Percentiles rank a stretch among this genome's conserved stretches.
Evolutionary conservation across 768 basidiomycete species (phyloP).

Genomic region (Thelephora ganbajun): DNA sequence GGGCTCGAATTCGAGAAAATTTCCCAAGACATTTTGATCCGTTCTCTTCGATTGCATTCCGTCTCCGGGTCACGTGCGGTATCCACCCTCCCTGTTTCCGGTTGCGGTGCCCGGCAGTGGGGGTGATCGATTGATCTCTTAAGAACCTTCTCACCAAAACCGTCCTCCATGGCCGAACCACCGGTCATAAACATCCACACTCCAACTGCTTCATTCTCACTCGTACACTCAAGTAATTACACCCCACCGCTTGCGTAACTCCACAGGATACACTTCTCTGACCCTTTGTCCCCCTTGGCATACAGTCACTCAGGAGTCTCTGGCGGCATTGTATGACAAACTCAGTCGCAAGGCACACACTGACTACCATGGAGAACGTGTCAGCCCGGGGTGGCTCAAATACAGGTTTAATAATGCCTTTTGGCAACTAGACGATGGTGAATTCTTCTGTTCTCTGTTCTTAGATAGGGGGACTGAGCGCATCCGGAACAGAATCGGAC

Average conservation of each 20-base stretch:
- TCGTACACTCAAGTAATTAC: conserved; percentile 59
- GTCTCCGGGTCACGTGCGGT: conserved; percentile 2
- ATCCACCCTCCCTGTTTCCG: not conserved
- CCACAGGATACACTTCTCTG: not conserved
- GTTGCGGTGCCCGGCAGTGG: no score
- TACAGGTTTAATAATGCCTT: conserved; percentile 69
- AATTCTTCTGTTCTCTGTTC: not conserved
- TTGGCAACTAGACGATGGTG: conserved; percentile 88
- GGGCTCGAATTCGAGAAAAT: conserved; percentile 2
- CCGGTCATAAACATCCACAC: conserved; percentile 64
- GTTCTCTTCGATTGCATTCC: not conserved
- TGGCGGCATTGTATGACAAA: conserved; percentile 53
- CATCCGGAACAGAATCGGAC: conserved; percentile 48
- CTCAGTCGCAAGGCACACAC: conserved; percentile 51
- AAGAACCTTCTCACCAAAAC: no score
- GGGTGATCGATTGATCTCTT: no score
- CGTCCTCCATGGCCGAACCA: conserved; percentile 20
- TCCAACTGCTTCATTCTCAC: conserved; percentile 57
- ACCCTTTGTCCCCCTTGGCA: not conserved
- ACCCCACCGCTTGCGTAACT: not conserved
- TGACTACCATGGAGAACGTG: conserved; percentile 43
- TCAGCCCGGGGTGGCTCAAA: conserved; percentile 73
- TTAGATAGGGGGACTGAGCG: conserved; percentile 1
- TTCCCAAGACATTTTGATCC: not conserved
- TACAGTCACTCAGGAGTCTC: conserved; percentile 54